Conservation (phyloP, 805 yeast species). For the Wickerhamomyces subpelliculosus region DNA sequence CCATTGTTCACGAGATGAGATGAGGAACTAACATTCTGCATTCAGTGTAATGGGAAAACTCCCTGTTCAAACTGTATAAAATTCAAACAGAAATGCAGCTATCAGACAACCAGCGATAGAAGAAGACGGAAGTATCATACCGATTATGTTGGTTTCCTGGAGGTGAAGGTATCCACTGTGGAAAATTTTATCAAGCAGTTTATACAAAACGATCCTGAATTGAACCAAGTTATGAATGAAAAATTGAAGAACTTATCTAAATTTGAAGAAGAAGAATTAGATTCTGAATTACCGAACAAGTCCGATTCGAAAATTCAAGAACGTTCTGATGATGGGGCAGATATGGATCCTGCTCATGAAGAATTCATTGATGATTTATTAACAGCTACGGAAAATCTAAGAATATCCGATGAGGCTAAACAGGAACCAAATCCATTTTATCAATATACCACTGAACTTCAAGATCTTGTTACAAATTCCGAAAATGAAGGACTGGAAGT, state of each 20-base stretch:
- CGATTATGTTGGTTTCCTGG: slow-evolving; percentile 24
- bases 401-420: not conserved
- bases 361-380: slow-evolving; percentile 1
- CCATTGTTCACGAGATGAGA: not conserved
- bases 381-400: not conserved
- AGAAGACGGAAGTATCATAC: slow-evolving; percentile 28
- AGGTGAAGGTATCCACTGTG: slow-evolving; percentile 16
- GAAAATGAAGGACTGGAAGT: not conserved
- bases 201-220: slow-evolving; percentile 17
- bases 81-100: slow-evolving; percentile 13
- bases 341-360: not conserved
- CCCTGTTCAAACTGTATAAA: slow-evolving; percentile 20
- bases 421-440: not conserved
- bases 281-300: too few relatives aligned
- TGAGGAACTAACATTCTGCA: too few relatives aligned
- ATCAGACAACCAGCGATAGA: slow-evolving; percentile 20
- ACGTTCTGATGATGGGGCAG: not conserved
- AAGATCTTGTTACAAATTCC: too few relatives aligned
- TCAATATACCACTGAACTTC: not conserved
- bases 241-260: slow-evolving; percentile 2
- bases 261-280: not conserved
- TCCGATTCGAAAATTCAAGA: too few relatives aligned
- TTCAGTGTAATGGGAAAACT: slow-evolving; percentile 6
- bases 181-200: slow-evolving; percentile 17
- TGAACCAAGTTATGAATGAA: slow-evolving; percentile 2